These are phyloP conservation scores for Zymoseptoria ardabiliae DNA, from an alignment of 2,329 filamentous ascomycete genomes.

Conservation along the genomic window DNA sequence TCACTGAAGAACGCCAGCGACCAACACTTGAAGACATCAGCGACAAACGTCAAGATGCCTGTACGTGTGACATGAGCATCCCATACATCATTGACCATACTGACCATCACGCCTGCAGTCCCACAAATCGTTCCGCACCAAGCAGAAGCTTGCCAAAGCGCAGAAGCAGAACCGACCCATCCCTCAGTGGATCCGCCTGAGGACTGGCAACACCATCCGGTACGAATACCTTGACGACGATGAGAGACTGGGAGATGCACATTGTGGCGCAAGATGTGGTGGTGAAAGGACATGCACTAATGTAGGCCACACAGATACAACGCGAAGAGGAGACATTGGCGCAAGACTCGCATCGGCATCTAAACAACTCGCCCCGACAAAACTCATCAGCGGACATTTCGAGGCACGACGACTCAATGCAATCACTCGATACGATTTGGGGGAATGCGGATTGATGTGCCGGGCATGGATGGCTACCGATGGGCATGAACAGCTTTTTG, in stretches of 20 bases:
- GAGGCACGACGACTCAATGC: background rate
- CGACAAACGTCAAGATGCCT: slow-evolving; percentile 28
- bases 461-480: background rate
- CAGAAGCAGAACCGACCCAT: slow-evolving; percentile 99
- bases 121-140: slow-evolving; percentile 99
- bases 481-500: background rate
- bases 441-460: background rate
- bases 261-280: background rate
- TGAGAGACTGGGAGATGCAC: background rate
- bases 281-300: background rate
- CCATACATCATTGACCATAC: background rate
- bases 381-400: slow-evolving; percentile 5
- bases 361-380: slow-evolving; percentile 55
- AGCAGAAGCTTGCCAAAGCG: slow-evolving; percentile 99
- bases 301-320: slow-evolving; percentile 68
- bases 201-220: slow-evolving; percentile 99
- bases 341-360: slow-evolving; percentile 99
- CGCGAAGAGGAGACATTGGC: slow-evolving; percentile 99
- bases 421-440: background rate
- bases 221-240: slow-evolving; percentile 47
- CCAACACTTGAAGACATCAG: slow-evolving; percentile 5
- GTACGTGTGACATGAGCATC: slow-evolving; percentile 15
- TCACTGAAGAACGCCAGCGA: background rate
- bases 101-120: slow-evolving; percentile 50
- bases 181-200: slow-evolving; percentile 98